Evolutionary conservation across 2,329 filamentous ascomycete species (phyloP), one percentile per base, ranked within the genome.

Genomic region (Xylariaceae sp.): DNA sequence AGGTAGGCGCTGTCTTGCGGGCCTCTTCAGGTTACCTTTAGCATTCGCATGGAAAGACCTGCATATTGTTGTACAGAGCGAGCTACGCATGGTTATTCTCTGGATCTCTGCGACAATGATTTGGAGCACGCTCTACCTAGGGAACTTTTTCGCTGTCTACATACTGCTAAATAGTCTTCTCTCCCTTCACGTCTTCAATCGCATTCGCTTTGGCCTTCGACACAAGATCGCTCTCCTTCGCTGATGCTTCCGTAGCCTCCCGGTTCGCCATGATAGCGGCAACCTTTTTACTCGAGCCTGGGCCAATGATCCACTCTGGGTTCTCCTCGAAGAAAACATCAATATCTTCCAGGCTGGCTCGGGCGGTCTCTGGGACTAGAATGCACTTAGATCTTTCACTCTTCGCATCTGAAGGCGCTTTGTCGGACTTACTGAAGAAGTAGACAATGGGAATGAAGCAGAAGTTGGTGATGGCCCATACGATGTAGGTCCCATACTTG

Each of bases 401-500:
- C n/a, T n/a, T n/a, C n/a, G n/a, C n/a, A n/a, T n/a, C n/a, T n/a
- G n/a, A n/a, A n/a, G n/a, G n/a, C n/a, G n/a, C n/a, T n/a, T n/a
- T n/a, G n/a, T n/a, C n/a, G n/a, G 34, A 35, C 34, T 35, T 35
- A 35, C 34, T 35, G 17, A 37, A 26, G 9, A 37, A 37, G 9
- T 22, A 37, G 19, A 24, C 34, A 37, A 37, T 37, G 19, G 34
- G 34, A 9, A 37, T 13, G 34, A 37, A 37, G 16, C 34, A 24
- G 34, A 26, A 24, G 19, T 37, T 37, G 19, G 34, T 37, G 8
- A 15, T 15, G 6, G 34, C 8, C 19, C 34, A 37, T 15, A 37
- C 34, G 19, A 37, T 24, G 34, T 37, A 37, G 34, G 34, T 37
- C 4, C 34, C 34, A 19, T 37, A 37, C 16, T 37, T 37, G 19